Percentiles rank a stretch among this genome's conserved stretches.
Conservation (phyloP, 495 filamentous ascomycete genomes). For the Aspergillus bridgeri region DNA sequence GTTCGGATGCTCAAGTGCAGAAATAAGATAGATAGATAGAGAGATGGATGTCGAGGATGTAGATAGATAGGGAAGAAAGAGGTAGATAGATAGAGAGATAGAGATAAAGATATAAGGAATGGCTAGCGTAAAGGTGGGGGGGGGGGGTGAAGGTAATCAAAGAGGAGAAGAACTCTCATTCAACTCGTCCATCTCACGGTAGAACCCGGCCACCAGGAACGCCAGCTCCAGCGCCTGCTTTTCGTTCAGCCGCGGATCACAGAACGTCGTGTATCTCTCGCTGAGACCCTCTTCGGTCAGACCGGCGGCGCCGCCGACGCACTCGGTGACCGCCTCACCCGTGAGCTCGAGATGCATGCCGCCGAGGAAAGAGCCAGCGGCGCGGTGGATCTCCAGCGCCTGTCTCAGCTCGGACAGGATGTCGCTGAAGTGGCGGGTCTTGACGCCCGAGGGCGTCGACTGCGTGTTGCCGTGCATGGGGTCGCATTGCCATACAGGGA, state of each 20-base stretch:
- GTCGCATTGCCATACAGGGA: slow-evolving; percentile 96
- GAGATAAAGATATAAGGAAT: no score
- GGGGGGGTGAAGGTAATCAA: neutral
- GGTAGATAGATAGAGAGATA: no score
- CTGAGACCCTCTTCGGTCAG: slow-evolving; percentile 82
- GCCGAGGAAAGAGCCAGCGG: slow-evolving; percentile 78
- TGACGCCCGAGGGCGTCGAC: slow-evolving; percentile 66
- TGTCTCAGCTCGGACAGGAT: slow-evolving; percentile 81
- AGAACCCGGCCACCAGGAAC: slow-evolving; percentile 88
- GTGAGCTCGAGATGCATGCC: slow-evolving; percentile 95
- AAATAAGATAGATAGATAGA: neutral
- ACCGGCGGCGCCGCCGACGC: slow-evolving; percentile 84
- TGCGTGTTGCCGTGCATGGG: slow-evolving; percentile 87
- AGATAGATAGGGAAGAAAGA: no score
- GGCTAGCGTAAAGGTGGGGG: slow-evolving; percentile 5
- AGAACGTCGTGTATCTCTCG: slow-evolving; percentile 89
- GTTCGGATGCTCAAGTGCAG: no score
- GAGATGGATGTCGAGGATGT: no score
- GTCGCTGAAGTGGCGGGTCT: slow-evolving; percentile 82
- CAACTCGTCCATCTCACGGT: slow-evolving; percentile 47
- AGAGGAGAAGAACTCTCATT: neutral
- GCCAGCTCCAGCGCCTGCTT: slow-evolving; percentile 95
- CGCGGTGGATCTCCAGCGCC: slow-evolving; percentile 77
- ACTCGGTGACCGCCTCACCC: slow-evolving; percentile 95
- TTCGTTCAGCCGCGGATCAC: slow-evolving; percentile 93